Evolutionary conservation across 805 yeast species (phyloP), one percentile per base, ranked within the genome.

Genomic region (Debaryomyces hansenii): DNA sequence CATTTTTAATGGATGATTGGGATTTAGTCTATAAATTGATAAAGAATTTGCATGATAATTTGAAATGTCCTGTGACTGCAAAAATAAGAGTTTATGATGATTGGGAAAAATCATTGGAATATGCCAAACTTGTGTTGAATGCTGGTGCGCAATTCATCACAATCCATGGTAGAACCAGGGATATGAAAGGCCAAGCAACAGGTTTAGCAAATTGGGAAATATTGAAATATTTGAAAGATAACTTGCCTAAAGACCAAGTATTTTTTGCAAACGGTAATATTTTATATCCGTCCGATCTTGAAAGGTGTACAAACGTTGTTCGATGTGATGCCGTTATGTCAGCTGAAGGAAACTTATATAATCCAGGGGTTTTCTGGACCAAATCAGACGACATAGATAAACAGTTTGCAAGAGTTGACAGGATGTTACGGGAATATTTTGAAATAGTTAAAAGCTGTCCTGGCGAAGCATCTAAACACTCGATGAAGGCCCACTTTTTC

Each of bases 1-100:
- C 98, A 0, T 94, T 91, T 56, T 69, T 94, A 45, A 92, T 91
- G 97, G 99, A 94, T 47, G 97, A 94, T 59, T 94, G 98, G 98
- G 88, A 81, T 18, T 69, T 92, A 45, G 83, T 94, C 12, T 75
- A 82, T 57, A 77, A 72, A 42, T 73, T 94, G 49, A 90, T 94
- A 52, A 79, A 75, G 51, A 87, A 74, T 14, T 72, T 92, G 43
- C 96, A 90, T 64, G 78, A 75, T 0, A 83, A 90, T 57, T 74
- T 92, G 47, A 80, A 83, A 33, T 70, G 90, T 5, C 97, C 98
- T 0, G 96, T 94, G 11, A 94, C 99, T 0, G 97, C 98, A 1
- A 94, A 94, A 66, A 92, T 94, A 42, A 76, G 99, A 50, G 87
- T 94, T 1, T 94, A 82, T 59, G 91, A 89, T 35, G 92, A 87